A percentile compares a stretch with the other conserved stretches of the same genome.
phyloP scores from a whole-genome alignment of 208 protist genomes.

The Leptomonas seymouri region DNA sequence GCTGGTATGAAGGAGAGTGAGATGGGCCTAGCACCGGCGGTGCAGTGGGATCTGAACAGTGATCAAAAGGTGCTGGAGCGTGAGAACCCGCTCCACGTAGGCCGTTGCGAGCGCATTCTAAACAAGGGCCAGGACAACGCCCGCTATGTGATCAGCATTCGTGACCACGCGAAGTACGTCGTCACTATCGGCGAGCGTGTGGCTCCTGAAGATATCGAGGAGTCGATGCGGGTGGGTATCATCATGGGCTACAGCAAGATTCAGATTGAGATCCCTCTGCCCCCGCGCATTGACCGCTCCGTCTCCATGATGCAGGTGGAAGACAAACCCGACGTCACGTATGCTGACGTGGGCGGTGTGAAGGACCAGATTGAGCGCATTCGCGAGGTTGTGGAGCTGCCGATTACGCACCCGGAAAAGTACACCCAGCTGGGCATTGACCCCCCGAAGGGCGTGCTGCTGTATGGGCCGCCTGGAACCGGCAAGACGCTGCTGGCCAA shows the following conservation, averaged over 20 bases:
- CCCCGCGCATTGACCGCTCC: slow-evolving; percentile 99
- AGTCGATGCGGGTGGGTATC: slow-evolving; percentile 99
- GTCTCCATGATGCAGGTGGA: slow-evolving; percentile 99
- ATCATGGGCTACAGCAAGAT: slow-evolving; percentile 98
- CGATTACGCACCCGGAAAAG: slow-evolving; percentile 99
- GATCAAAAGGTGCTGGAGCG: slow-evolving; percentile 97
- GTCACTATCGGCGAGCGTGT: slow-evolving; percentile 99
- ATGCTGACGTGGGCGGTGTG: slow-evolving; percentile 99
- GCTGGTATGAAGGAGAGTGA: slow-evolving; percentile 99
- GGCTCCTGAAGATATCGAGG: slow-evolving; percentile 99
- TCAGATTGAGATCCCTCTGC: slow-evolving; percentile 99
- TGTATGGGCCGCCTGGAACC: slow-evolving; percentile 99
- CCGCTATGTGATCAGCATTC: slow-evolving; percentile 99
- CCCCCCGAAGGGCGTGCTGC: slow-evolving; percentile 99
- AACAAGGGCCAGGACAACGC: slow-evolving; percentile 92
- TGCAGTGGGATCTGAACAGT: slow-evolving; percentile 98
- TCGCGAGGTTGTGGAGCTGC: slow-evolving; percentile 99
- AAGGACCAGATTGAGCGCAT: slow-evolving; percentile 99
- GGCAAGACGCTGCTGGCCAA: slow-evolving; percentile 99
- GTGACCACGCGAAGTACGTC: slow-evolving; percentile 99
- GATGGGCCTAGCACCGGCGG: slow-evolving; percentile 98
- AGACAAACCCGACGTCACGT: slow-evolving; percentile 99
- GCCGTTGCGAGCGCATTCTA: slow-evolving; percentile 99
- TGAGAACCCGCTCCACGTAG: slow-evolving; percentile 98
- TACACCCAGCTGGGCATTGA: slow-evolving; percentile 99